A percentile compares a stretch with the other conserved stretches of the same genome.
These are phyloP conservation scores for Phytophthora multivora DNA, from an alignment of 352 stramenopile genomes.

Conservation along the genomic window DNA sequence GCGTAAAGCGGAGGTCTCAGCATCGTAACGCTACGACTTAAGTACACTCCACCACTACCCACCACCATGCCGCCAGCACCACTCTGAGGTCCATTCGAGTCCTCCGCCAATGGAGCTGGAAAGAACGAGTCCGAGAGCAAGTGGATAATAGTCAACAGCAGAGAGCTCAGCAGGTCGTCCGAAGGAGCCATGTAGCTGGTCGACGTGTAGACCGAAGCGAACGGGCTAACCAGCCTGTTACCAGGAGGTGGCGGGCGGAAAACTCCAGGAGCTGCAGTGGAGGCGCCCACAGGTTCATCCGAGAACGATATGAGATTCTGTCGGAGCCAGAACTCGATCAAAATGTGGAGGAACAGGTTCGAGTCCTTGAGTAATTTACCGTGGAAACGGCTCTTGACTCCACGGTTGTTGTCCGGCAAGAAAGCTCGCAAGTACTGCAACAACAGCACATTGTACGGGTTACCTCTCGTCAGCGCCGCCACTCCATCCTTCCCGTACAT, in stretches of 20 bases:
- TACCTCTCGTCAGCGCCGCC: conserved; percentile 61
- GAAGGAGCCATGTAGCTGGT: conserved; percentile 87
- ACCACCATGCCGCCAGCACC: conserved; percentile 24
- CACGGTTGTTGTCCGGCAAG: conserved; percentile 62
- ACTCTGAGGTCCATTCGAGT: conserved; percentile 26
- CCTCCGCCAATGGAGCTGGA: conserved; percentile 49
- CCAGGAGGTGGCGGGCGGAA: conserved; percentile 14
- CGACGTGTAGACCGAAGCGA: conserved; percentile 77
- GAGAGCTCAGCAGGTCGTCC: conserved; percentile 80
- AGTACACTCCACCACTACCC: conserved; percentile 56
- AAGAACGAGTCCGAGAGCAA: conserved; percentile 85
- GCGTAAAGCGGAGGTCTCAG: conserved; percentile 80
- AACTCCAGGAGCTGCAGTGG: conserved; percentile 26
- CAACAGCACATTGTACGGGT: conserved; percentile 87
- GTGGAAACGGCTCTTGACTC: conserved; percentile 77
- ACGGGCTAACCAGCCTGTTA: conserved; percentile 60
- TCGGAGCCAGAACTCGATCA: conserved; percentile 90
- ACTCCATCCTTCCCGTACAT: conserved; percentile 75
- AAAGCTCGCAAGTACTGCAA: conserved; percentile 85
- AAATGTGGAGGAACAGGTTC: conserved; percentile 83
- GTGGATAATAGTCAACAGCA: conserved; percentile 84
- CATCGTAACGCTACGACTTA: conserved; percentile 77
- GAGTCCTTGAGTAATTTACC: conserved; percentile 78
- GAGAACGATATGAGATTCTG: conserved; percentile 89
- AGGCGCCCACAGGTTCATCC: conserved; percentile 45